These are phyloP conservation scores for Coemansia sp. DNA, from an alignment of 371 early-diverging fungal species.

Conservation along the genomic window DNA sequence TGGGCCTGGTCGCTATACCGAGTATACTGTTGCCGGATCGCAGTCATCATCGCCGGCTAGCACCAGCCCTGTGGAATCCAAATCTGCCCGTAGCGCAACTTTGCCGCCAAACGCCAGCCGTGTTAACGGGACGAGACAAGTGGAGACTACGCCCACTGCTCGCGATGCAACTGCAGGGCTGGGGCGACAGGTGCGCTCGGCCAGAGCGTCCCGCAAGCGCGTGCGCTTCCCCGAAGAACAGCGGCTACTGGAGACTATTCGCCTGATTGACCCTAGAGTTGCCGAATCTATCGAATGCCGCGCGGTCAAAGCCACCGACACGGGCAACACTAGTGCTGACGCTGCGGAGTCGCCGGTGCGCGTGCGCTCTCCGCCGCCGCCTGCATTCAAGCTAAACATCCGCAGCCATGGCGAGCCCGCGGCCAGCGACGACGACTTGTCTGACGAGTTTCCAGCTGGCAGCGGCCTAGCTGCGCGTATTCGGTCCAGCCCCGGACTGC, in stretches of 20 bases:
- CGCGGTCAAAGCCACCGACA: constrained; percentile 1
- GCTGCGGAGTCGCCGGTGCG: not conserved
- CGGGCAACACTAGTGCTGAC: not conserved
- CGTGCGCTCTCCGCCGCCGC: constrained; percentile 4
- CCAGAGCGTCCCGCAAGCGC: constrained; percentile 19
- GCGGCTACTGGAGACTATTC: constrained; percentile 44
- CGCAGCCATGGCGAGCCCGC: not conserved
- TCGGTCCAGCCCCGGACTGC: constrained; percentile 20
- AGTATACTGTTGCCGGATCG: not conserved
- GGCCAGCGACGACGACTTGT: not conserved
- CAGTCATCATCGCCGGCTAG: constrained; percentile 4
- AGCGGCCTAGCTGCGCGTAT: constrained; percentile 3
- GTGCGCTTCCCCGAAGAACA: constrained; percentile 48
- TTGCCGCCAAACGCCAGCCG: not conserved
- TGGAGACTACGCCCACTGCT: not conserved
- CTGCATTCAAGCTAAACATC: not conserved
- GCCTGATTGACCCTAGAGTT: constrained; percentile 32
- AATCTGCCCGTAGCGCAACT: constrained; percentile 6
- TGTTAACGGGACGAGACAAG: not conserved
- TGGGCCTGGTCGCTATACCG: constrained; percentile 7
- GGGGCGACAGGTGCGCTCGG: constrained; percentile 12
- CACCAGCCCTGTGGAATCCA: not conserved
- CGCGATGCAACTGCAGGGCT: not conserved
- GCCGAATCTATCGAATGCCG: constrained; percentile 32
- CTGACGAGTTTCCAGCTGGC: not conserved